Evolutionary conservation across 176 grass and related monocot genomes (phyloP).

Genomic region (Zea luxurians): DNA sequence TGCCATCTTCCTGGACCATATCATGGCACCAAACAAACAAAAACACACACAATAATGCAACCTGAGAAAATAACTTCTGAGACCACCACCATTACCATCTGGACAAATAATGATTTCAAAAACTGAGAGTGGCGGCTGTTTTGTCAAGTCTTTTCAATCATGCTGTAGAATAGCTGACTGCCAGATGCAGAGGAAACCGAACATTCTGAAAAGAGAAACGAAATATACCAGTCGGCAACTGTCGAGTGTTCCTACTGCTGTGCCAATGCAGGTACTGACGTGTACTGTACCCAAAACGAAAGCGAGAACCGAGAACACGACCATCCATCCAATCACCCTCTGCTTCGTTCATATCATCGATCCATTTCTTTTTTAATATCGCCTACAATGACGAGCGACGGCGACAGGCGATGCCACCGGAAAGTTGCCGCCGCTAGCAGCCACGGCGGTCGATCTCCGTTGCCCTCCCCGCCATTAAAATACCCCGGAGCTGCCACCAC

Average conservation of each 20-base stretch:
- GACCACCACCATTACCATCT: not conserved
- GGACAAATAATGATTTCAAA: not conserved
- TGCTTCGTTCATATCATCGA: conserved; percentile 41
- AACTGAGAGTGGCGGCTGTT: conserved; percentile 1
- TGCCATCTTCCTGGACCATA: too few species aligned
- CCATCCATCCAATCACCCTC: conserved; percentile 29
- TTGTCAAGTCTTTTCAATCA: conserved; percentile 13
- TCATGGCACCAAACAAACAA: too few species aligned
- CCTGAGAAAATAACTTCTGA: not conserved
- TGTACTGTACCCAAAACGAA: not conserved
- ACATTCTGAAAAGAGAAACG: conserved; percentile 2
- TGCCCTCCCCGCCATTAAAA: conserved; percentile 26
- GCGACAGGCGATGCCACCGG: conserved; percentile 27
- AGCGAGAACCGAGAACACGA: not conserved
- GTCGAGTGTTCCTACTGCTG: not conserved
- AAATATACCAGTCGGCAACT: conserved; percentile 1
- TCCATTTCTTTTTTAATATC: conserved; percentile 12
- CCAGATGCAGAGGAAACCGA: not conserved
- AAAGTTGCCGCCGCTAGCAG: conserved; percentile 46
- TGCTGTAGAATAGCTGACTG: conserved; percentile 16
- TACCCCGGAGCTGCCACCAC: conserved; percentile 3
- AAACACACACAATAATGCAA: too few species aligned
- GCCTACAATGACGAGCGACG: conserved; percentile 36
- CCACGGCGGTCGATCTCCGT: conserved; percentile 28
- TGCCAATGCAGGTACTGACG: not conserved